Conservation (phyloP, 495 filamentous ascomycete species). For the Zalerion maritima region DNA sequence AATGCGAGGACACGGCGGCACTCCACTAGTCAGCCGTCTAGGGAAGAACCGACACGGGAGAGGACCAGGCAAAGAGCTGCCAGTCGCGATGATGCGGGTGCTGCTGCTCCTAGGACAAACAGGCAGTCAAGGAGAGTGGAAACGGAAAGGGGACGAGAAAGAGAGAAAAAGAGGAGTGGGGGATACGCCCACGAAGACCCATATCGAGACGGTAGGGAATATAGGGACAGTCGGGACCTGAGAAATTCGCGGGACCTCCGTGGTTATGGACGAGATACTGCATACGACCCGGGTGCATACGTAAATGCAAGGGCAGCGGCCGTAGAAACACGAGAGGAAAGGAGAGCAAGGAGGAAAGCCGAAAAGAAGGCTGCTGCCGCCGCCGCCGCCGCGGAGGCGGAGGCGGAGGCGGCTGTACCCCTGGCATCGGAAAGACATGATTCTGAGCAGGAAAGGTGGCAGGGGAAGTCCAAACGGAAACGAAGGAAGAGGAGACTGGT, state of each 20-base stretch:
- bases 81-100: too few species aligned
- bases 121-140: conserved; percentile 10
- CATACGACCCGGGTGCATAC: too few species aligned
- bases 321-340: conserved; percentile 18
- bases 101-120: too few species aligned
- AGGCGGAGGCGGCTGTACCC: conserved; percentile 13
- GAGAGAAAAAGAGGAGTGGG: conserved; percentile 15
- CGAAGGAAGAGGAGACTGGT: conserved; percentile 45
- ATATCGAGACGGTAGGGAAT: too few species aligned
- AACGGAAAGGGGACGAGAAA: conserved; percentile 20
- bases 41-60: conserved; percentile 8
- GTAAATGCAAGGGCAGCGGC: conserved; percentile 18
- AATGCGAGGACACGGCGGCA: too few species aligned
- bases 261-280: too few species aligned
- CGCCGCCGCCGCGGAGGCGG: conserved; percentile 14
- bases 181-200: too few species aligned
- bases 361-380: conserved; percentile 19
- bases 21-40: too few species aligned
- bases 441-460: conserved; percentile 8
- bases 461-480: conserved; percentile 19
- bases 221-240: conserved; percentile 7
- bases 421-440: conserved; percentile 14
- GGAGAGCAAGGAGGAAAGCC: conserved; percentile 15
- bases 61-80: conserved; percentile 8
- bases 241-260: conserved; percentile 6